Evolutionary conservation across 2,329 filamentous ascomycete species (phyloP).

Genomic region (Curvularia verruculosa): DNA sequence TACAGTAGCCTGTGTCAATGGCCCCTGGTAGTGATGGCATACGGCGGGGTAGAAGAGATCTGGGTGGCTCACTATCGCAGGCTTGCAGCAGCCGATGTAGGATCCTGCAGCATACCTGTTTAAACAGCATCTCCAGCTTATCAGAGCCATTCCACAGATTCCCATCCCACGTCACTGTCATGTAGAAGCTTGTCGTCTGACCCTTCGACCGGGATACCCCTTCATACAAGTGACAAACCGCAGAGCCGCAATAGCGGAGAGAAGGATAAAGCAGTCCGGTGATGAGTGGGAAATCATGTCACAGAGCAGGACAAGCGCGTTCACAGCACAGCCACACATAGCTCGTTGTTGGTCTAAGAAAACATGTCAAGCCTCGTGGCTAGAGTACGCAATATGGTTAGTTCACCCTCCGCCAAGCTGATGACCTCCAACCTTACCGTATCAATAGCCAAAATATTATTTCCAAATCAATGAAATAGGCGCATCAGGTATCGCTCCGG

Average conservation of each 20-base stretch:
- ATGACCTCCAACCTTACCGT: neutral
- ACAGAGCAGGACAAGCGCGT: constrained; percentile 17
- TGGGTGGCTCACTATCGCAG: constrained; percentile 26
- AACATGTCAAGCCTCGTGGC: neutral
- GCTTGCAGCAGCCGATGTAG: constrained; percentile 36
- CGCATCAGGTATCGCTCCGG: constrained; percentile 17
- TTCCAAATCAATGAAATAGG: constrained; percentile 39
- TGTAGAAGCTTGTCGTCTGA: constrained; percentile 36
- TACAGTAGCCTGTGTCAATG: constrained; percentile 14
- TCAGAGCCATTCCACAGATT: constrained; percentile 35
- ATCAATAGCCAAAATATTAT: constrained; percentile 25
- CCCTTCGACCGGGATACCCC: constrained; percentile 21
- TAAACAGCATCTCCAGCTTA: constrained; percentile 34
- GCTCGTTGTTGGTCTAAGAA: neutral
- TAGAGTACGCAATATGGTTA: neutral
- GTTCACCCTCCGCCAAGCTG: neutral
- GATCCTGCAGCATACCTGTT: constrained; percentile 31
- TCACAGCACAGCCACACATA: constrained; percentile 16
- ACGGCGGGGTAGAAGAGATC: constrained; percentile 38
- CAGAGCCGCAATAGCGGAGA: constrained; percentile 41
- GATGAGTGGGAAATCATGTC: constrained; percentile 15
- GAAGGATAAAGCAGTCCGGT: constrained; percentile 36
- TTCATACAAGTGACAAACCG: constrained; percentile 13
- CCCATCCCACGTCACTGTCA: constrained; percentile 19
- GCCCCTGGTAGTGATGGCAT: constrained; percentile 18